phyloP scores from a whole-genome alignment of 2,329 filamentous ascomycete genomes.

The Hypoxylon sp. region DNA sequence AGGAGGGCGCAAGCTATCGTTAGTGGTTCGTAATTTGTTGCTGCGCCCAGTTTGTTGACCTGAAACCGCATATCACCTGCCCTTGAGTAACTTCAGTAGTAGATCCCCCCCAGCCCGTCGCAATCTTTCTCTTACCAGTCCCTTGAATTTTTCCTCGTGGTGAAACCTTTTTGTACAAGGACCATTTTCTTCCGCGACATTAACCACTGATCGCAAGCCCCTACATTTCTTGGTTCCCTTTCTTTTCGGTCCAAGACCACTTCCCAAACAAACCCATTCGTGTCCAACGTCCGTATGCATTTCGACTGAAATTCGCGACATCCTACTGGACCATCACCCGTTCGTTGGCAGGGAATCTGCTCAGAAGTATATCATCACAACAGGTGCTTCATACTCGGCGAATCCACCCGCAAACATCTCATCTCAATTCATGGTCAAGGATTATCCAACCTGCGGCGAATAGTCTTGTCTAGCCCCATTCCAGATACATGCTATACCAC shows the following conservation, averaged over 20 bases:
- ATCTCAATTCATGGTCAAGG: slow-evolving; percentile 34
- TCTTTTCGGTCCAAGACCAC: slow-evolving; percentile 17
- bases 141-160: slow-evolving; percentile 33
- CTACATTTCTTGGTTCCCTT: slow-evolving; percentile 16
- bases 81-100: slow-evolving; percentile 22
- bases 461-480: slow-evolving; percentile 22
- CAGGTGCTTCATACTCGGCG: slow-evolving; percentile 24
- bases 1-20: slow-evolving; percentile 21
- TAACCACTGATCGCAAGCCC: slow-evolving; percentile 20
- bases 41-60: slow-evolving; percentile 45
- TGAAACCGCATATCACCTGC: slow-evolving; percentile 47
- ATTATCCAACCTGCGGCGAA: slow-evolving; percentile 25
- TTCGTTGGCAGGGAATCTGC: slow-evolving; percentile 21
- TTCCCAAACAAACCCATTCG: slow-evolving; percentile 23
- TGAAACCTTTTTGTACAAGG: slow-evolving; percentile 38
- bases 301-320: slow-evolving; percentile 30
- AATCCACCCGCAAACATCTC: slow-evolving; percentile 29
- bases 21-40: slow-evolving; percentile 32
- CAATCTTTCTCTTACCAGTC: slow-evolving; percentile 25
- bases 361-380: slow-evolving; percentile 19
- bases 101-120: slow-evolving; percentile 30
- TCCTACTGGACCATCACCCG: slow-evolving; percentile 21
- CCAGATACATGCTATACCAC: slow-evolving; percentile 31
- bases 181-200: slow-evolving; percentile 28
- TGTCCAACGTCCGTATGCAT: slow-evolving; percentile 17